These are phyloP conservation scores for Calonectria montana DNA, from an alignment of 2,329 filamentous ascomycete genomes.

Conservation along the genomic window DNA sequence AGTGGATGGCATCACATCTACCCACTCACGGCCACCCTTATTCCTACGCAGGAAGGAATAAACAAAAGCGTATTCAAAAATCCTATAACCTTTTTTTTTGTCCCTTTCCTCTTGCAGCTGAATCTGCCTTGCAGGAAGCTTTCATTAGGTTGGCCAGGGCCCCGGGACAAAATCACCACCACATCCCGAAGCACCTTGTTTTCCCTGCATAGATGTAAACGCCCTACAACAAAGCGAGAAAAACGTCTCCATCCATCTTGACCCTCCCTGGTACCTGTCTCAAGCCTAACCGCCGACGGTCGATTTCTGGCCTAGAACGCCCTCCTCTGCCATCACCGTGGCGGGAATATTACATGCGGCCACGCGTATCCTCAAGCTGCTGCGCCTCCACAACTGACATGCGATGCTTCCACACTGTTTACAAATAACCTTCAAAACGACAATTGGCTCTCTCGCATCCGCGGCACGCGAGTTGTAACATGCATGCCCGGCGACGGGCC, in stretches of 20 bases:
- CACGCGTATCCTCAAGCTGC: constrained; percentile 5
- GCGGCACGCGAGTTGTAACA: constrained; percentile 11
- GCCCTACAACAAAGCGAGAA: neutral
- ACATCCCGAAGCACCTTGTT: neutral
- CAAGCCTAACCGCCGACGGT: neutral
- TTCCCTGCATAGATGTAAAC: too few species aligned
- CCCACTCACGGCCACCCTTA: neutral
- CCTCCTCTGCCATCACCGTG: neutral
- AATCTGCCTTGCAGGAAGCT: neutral
- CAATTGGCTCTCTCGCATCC: neutral
- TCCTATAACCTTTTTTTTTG: too few species aligned
- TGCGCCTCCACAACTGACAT: constrained; percentile 19
- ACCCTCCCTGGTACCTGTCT: neutral
- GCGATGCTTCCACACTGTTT: neutral
- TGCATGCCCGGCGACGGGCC: constrained; percentile 12
- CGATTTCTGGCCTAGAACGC: neutral
- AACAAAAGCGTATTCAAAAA: neutral
- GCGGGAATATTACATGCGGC: neutral
- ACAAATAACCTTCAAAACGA: neutral
- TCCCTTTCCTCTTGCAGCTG: neutral
- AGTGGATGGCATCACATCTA: neutral
- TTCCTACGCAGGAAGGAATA: constrained; percentile 4
- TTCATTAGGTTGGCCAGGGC: neutral
- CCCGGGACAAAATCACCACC: neutral
- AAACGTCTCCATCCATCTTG: constrained; percentile 1